Evolutionary conservation across 345 rosid genomes (phyloP).

Genomic region (Citrus unshiu): DNA sequence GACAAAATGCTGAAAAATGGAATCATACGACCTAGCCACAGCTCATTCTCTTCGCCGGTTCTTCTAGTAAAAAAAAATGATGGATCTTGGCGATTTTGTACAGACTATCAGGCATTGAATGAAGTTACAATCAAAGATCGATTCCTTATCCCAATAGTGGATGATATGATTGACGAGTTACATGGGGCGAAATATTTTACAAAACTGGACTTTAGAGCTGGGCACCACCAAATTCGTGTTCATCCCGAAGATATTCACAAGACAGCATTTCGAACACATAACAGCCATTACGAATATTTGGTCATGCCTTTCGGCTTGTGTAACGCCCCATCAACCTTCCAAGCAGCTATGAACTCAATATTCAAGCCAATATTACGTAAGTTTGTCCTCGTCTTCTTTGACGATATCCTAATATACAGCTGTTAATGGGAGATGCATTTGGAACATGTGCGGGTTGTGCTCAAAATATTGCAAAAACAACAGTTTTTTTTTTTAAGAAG

Average conservation of each 20-base stretch:
- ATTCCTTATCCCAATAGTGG: neutral
- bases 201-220: neutral
- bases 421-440: neutral
- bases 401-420: neutral
- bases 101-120: neutral
- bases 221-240: neutral
- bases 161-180: neutral
- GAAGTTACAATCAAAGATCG: neutral
- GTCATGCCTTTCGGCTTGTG: too few species aligned
- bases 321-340: neutral
- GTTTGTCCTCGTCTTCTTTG: neutral
- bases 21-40: neutral
- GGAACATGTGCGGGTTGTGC: neutral
- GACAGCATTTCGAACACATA: too few species aligned
- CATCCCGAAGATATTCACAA: too few species aligned
- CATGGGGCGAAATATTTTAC: neutral
- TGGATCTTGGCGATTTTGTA: neutral
- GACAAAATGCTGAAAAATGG: neutral
- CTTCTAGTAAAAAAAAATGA: neutral
- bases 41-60: neutral
- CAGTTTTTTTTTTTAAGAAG: neutral
- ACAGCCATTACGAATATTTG: too few species aligned
- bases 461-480: neutral
- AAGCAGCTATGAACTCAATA: neutral
- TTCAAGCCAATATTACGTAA: neutral